Evolutionary conservation across 2,329 filamentous ascomycete species (phyloP), one percentile per base, ranked within the genome.

Genomic region (Penicillium brevicompactum): DNA sequence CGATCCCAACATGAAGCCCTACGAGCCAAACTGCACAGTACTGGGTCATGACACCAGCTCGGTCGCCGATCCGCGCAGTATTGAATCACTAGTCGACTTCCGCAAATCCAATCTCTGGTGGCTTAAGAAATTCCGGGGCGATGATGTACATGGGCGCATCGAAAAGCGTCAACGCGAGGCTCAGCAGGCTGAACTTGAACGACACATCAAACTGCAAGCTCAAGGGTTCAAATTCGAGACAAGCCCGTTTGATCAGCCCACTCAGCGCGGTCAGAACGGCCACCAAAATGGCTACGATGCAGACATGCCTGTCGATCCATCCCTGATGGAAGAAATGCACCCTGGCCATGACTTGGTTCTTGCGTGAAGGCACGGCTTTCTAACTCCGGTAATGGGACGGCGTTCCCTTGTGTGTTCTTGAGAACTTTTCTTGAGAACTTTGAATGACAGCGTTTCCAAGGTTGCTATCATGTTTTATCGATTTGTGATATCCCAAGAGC

Each of bases 71-170:
- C 88, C 90, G 49, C 87, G 94, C 57, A 97, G 92, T 67, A 86
- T 96, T 5, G 93, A 97, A 72, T 88, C 87, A 22, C 82, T 97
- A 21, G 91, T 97, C 8, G 92, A 97, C 70, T 97, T 97, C 73
- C 87, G 90, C 24, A 81, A 90, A 40, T 93, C 95, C 50, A 99
- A 99, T 70, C 79, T 96, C 24, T 84, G 83, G 41, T 97, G 92
- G 91, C 77, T 97, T 46, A 83, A 84, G 49, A 85, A 85, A 52
- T 79, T 76, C 16, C 77, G 80, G n/a, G 77, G 80, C 54, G 77
- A 83, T 56, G 78, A 79, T 44, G 79, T 76, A 6, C 69, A 72
- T 21, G 52, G 47, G 14, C 74, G 78, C 27, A 70, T 83, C 54
- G 74, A 75, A 51, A 76, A 75, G 54, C 79, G 80, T 27, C 75